phyloP scores from a whole-genome alignment of 495 filamentous ascomycete genomes.

The Usnea hakonensis region DNA sequence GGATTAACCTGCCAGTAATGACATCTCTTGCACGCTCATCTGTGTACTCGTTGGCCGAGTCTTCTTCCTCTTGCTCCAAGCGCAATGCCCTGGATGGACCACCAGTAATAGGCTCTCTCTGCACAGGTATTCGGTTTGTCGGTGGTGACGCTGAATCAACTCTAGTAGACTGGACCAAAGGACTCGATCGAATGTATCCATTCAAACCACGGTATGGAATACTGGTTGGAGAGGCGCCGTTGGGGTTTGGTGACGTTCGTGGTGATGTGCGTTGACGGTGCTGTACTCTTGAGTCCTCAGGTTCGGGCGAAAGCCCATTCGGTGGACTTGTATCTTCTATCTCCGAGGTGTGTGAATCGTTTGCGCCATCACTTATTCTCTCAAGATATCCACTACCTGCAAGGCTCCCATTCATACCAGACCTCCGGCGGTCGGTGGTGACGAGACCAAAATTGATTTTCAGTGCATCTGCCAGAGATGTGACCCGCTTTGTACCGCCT shows the following conservation, averaged over 20 bases:
- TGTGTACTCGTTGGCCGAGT: constrained; percentile 59
- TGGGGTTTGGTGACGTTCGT: constrained; percentile 9
- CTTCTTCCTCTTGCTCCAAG: constrained; percentile 31
- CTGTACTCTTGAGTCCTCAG: constrained; percentile 15
- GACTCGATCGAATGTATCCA: constrained; percentile 17
- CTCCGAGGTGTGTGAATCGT: constrained; percentile 21
- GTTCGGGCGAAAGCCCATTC: constrained; percentile 10
- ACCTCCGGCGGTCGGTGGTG: constrained; percentile 79
- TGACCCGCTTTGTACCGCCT: constrained; percentile 92
- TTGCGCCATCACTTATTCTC: constrained; percentile 28
- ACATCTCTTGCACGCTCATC: constrained; percentile 86
- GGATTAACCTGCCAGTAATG: constrained; percentile 83
- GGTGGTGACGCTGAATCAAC: constrained; percentile 21
- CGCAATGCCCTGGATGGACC: constrained; percentile 27
- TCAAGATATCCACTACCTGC: constrained; percentile 50
- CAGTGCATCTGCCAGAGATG: constrained; percentile 89
- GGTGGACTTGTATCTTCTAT: constrained; percentile 10
- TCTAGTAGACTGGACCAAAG: constrained; percentile 17
- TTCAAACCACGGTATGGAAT: constrained; percentile 16
- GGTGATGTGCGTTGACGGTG: constrained; percentile 8
- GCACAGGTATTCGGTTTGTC: constrained; percentile 14
- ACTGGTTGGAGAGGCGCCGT: constrained; percentile 12
- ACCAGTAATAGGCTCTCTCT: constrained; percentile 31
- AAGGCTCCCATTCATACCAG: constrained; percentile 39
- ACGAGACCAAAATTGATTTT: constrained; percentile 97